These are phyloP conservation scores for Cordyceps tenuipes DNA, from an alignment of 2,329 filamentous ascomycete species.

Conservation along the genomic window DNA sequence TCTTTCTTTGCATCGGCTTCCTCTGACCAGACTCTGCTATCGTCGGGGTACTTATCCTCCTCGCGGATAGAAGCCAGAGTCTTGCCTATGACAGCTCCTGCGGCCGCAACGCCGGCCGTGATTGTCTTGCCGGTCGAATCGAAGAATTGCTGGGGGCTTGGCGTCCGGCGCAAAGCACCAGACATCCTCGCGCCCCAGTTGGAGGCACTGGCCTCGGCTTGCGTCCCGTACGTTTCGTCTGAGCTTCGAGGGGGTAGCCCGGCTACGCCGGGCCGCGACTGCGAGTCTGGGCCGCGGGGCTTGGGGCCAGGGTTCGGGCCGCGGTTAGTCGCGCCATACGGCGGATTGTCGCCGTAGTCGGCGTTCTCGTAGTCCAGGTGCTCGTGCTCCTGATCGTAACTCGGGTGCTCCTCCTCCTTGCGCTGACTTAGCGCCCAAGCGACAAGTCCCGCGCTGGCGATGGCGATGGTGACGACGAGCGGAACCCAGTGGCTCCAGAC, in stretches of 20 bases:
- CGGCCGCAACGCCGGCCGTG: slow-evolving; percentile 72
- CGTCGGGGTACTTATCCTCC: slow-evolving; percentile 73
- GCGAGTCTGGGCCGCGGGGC: neutral
- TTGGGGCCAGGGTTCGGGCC: slow-evolving; percentile 14
- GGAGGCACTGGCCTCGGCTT: slow-evolving; percentile 26
- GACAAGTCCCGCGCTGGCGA: slow-evolving; percentile 76
- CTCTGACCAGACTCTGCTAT: slow-evolving; percentile 88
- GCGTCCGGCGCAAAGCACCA: slow-evolving; percentile 70
- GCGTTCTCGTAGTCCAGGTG: slow-evolving; percentile 39
- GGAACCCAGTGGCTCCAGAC: slow-evolving; percentile 83
- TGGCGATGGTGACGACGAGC: slow-evolving; percentile 74
- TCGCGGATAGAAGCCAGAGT: slow-evolving; percentile 77
- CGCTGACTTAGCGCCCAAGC: slow-evolving; percentile 95
- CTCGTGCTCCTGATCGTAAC: slow-evolving; percentile 45
- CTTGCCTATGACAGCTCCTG: slow-evolving; percentile 72
- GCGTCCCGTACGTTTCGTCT: slow-evolving; percentile 26
- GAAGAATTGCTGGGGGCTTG: slow-evolving; percentile 82
- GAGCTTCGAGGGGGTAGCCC: neutral
- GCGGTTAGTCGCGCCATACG: slow-evolving; percentile 35
- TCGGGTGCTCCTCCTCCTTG: slow-evolving; percentile 62
- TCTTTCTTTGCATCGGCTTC: slow-evolving; percentile 65
- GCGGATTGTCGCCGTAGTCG: slow-evolving; percentile 46
- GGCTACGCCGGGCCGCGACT: neutral
- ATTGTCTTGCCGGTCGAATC: slow-evolving; percentile 76
- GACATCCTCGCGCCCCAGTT: slow-evolving; percentile 73